A percentile compares a stretch with the other conserved stretches of the same genome.
These are phyloP conservation scores for Sanghuangporus weigelae DNA, from an alignment of 1,284 basidiomycete genomes.

Conservation along the genomic window DNA sequence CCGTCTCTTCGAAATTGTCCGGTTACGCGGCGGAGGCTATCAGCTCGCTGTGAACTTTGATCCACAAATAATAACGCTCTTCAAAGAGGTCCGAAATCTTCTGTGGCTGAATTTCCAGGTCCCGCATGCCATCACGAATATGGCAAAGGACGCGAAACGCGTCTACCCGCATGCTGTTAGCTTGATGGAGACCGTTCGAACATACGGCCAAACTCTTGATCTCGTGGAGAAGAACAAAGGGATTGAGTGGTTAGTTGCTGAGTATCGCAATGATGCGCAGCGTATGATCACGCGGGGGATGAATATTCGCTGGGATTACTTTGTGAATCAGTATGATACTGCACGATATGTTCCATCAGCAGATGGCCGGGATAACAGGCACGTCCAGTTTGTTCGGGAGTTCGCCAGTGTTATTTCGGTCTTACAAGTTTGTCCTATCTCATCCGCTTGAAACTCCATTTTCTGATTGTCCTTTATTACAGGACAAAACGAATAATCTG, in stretches of 20 bases:
- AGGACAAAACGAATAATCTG: conserved; percentile 93
- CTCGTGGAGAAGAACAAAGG: conserved; percentile 85
- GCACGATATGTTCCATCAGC: conserved; percentile 64
- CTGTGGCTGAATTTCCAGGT: conserved; percentile 96
- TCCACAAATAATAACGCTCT: conserved; percentile 94
- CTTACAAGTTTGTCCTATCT: conserved; percentile 52
- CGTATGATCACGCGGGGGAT: conserved; percentile 91
- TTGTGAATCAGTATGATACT: conserved; percentile 88
- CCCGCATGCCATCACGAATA: conserved; percentile 90
- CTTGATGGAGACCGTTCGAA: conserved; percentile 96
- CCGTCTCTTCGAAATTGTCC: conserved; percentile 93
- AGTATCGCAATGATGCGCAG: conserved; percentile 87
- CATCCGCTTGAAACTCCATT: conserved; percentile 63
- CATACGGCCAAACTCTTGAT: conserved; percentile 91
- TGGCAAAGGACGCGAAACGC: conserved; percentile 97
- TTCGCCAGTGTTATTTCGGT: conserved; percentile 91
- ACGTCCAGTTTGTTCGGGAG: conserved; percentile 91
- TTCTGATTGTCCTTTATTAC: conserved; percentile 74
- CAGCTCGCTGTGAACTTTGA: conserved; percentile 97
- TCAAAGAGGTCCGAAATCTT: conserved; percentile 96
- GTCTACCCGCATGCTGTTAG: conserved; percentile 98
- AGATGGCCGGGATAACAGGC: conserved; percentile 81
- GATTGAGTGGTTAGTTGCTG: conserved; percentile 90
- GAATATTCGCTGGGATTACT: conserved; percentile 95
- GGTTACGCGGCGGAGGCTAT: conserved; percentile 75